Percentiles rank a stretch among this genome's conserved stretches.
phyloP scores from a whole-genome alignment of 108 stramenopile species.

The Skeletonema grethae region DNA sequence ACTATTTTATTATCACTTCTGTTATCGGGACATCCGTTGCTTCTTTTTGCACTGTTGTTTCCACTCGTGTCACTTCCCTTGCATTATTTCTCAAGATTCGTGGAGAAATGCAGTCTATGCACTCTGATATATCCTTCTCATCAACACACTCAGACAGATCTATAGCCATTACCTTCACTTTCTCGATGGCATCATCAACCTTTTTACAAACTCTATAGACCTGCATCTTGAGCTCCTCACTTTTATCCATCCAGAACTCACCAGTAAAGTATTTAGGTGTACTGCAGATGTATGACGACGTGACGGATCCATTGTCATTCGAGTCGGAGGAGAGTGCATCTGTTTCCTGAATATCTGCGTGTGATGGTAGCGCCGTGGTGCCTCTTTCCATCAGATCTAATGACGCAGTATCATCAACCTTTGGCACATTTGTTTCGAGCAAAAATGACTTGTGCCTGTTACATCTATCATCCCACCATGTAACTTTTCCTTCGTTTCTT shows the following conservation, averaged over 20 bases:
- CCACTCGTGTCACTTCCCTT: too few species aligned
- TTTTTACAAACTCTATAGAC: background rate
- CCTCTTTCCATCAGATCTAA: conserved; percentile 1
- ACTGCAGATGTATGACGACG: background rate
- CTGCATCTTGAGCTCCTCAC: background rate
- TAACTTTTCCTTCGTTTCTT: conserved; percentile 23
- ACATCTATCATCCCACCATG: conserved; percentile 43
- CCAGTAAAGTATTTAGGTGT: background rate
- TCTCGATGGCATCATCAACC: background rate
- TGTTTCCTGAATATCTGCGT: background rate
- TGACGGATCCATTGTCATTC: too few species aligned
- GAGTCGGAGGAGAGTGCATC: too few species aligned
- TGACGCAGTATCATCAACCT: conserved; percentile 5
- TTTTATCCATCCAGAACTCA: background rate
- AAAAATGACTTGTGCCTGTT: conserved; percentile 30
- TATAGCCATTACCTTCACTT: background rate
- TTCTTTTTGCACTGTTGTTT: too few species aligned
- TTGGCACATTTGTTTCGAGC: conserved; percentile 17
- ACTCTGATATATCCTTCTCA: background rate
- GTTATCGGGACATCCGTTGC: background rate
- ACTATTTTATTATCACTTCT: background rate
- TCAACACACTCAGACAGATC: background rate
- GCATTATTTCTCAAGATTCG: background rate
- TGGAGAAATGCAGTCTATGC: background rate
- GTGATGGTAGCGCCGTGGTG: background rate